A percentile compares a stretch with the other conserved stretches of the same genome.
phyloP scores from a whole-genome alignment of 176 grass and related monocot species.

The Leersia perrieri region DNA sequence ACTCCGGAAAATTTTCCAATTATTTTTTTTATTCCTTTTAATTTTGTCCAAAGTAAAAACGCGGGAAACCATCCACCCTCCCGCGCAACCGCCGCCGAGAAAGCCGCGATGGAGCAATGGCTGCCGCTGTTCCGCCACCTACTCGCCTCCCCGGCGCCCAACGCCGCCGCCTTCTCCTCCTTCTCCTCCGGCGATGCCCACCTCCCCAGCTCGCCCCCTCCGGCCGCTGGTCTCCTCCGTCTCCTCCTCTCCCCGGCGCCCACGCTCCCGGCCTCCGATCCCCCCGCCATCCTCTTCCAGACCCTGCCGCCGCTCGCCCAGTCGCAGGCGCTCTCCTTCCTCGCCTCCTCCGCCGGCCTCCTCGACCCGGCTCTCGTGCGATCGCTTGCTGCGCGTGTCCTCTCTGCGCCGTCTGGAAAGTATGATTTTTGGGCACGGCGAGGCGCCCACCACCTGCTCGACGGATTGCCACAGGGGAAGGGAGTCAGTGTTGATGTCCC shows the following conservation, averaged over 20 bases:
- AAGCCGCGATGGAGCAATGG: conserved; percentile 69
- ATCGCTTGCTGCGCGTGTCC: conserved; percentile 34
- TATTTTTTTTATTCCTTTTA: not conserved
- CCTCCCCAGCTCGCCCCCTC: conserved; percentile 16
- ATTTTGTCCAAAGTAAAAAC: not conserved
- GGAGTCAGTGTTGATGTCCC: not conserved
- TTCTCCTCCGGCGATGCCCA: conserved; percentile 7
- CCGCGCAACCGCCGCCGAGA: not conserved
- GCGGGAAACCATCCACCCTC: not conserved
- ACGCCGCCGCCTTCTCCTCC: conserved; percentile 35
- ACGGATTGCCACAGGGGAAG: conserved; percentile 41
- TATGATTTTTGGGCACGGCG: conserved; percentile 46
- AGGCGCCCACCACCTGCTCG: conserved; percentile 73
- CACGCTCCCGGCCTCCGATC: conserved; percentile 20
- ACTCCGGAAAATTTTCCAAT: not conserved
- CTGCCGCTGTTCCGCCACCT: conserved; percentile 53
- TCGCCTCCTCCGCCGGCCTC: conserved; percentile 31
- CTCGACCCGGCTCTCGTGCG: conserved; percentile 41
- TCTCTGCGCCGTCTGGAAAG: not conserved
- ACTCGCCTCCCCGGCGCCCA: conserved; percentile 43
- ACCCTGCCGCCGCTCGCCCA: conserved; percentile 58
- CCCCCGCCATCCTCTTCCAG: conserved; percentile 53
- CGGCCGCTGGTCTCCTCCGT: conserved; percentile 37
- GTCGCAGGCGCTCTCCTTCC: conserved; percentile 74
- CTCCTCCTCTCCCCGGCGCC: conserved; percentile 34